Conservation (phyloP, 805 yeast species). For the Tetrapisispora iriomotensis region DNA sequence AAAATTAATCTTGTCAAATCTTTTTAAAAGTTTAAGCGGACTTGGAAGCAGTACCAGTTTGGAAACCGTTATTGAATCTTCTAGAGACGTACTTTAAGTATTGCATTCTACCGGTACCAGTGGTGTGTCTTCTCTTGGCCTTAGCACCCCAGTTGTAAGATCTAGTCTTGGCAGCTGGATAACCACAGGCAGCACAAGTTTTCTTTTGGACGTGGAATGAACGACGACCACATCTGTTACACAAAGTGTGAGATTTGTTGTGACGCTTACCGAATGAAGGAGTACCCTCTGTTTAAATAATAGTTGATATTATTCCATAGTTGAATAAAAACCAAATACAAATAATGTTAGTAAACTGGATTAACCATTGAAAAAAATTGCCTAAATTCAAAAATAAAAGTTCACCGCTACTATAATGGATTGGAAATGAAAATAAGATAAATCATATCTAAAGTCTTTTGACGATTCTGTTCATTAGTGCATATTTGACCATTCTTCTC, state of each 20-base stretch:
- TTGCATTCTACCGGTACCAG: conserved; percentile 99
- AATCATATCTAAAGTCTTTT: no score
- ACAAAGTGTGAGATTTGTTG: conserved; percentile 98
- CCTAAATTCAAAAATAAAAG: background rate
- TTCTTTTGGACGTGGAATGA: conserved; percentile 98
- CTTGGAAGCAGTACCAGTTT: conserved; percentile 57
- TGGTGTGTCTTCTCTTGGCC: conserved; percentile 99
- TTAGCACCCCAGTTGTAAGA: conserved; percentile 98
- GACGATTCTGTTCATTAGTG: no score
- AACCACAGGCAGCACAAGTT: conserved; percentile 98
- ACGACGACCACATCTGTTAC: conserved; percentile 99
- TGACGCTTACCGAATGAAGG: conserved; percentile 99
- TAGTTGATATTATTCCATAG: conserved; percentile 27
- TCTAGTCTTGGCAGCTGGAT: conserved; percentile 99
- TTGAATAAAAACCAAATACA: background rate
- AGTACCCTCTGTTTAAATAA: conserved; percentile 75
- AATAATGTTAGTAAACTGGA: conserved; percentile 1
- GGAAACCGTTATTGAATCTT: conserved; percentile 99
- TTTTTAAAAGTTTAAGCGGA: conserved; percentile 40
- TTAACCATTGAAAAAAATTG: no score
- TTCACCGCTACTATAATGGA: background rate
- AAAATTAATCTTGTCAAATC: conserved; percentile 2
- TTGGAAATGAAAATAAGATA: no score
- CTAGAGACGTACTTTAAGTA: conserved; percentile 94
- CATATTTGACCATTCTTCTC: no score